A percentile compares a stretch with the other conserved stretches of the same genome.
phyloP scores from a whole-genome alignment of 768 basidiomycete species.

The Leucocoprinus leucothites region DNA sequence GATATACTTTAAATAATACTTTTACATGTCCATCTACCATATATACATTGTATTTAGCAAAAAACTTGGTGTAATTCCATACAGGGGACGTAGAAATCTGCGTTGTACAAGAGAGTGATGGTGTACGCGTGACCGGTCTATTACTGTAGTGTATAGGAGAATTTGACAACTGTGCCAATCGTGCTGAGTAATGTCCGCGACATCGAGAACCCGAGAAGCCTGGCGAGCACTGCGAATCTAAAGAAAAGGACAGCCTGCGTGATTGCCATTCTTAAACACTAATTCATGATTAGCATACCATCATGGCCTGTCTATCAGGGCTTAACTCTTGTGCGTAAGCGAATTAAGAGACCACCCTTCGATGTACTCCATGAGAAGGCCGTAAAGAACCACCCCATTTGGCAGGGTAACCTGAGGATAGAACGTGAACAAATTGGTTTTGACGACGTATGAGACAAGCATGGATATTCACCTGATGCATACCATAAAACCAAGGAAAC shows the following conservation, averaged over 20 bases:
- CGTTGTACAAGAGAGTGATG: too few relatives aligned
- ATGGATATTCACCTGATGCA: slow-evolving; percentile 18
- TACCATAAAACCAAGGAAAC: slow-evolving; percentile 26
- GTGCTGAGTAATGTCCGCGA: slow-evolving; percentile 20
- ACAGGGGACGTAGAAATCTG: too few relatives aligned
- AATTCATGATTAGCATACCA: slow-evolving; percentile 10
- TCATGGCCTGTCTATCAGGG: slow-evolving; percentile 16
- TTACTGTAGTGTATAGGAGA: slow-evolving; percentile 12
- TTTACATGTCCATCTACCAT: too few relatives aligned
- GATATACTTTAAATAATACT: too few relatives aligned
- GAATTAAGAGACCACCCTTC: slow-evolving; percentile 15
- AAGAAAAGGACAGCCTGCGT: background rate
- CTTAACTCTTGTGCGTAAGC: slow-evolving; percentile 10
- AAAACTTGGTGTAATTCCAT: too few relatives aligned
- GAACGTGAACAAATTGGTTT: background rate
- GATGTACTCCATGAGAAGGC: slow-evolving; percentile 20
- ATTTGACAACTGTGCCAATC: slow-evolving; percentile 22
- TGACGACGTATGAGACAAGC: background rate
- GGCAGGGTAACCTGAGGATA: slow-evolving; percentile 15
- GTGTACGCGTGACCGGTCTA: too few relatives aligned
- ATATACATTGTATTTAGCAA: too few relatives aligned
- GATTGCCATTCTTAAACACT: background rate
- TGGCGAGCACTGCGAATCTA: slow-evolving; percentile 22
- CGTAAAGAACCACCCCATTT: slow-evolving; percentile 13
- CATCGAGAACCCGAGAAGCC: slow-evolving; percentile 20